Conservation (phyloP, 2,329 filamentous ascomycete genomes). For the Pleoardoris graminearum region DNA sequence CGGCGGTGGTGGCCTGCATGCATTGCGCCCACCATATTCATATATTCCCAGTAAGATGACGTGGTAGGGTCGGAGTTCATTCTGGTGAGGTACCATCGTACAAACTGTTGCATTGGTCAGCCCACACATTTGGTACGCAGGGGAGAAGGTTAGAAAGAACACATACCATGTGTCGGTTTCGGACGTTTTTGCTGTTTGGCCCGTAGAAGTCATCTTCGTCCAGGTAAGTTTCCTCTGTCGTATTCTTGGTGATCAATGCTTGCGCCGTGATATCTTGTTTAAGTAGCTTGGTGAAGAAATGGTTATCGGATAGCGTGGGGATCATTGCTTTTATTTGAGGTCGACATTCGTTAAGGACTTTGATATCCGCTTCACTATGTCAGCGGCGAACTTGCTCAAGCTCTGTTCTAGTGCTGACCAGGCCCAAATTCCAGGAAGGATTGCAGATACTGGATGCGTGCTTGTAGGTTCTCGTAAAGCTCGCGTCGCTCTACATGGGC, state of each 20-base stretch:
- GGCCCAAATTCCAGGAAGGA: conserved; percentile 10
- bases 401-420: background rate
- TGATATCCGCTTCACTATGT: background rate
- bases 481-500: conserved; percentile 7
- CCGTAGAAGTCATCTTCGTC: conserved; percentile 12
- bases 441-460: conserved; percentile 3
- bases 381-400: background rate
- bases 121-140: background rate
- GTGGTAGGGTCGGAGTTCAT: conserved; percentile 9
- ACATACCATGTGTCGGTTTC: conserved; percentile 5
- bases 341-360: background rate
- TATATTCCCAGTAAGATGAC: conserved; percentile 10
- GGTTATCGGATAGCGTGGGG: conserved; percentile 5
- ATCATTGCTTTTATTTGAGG: conserved; percentile 7
- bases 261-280: conserved; percentile 10
- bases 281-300: conserved; percentile 4
- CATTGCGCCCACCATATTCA: conserved; percentile 11
- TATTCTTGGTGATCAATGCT: conserved; percentile 4
- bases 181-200: conserved; percentile 7
- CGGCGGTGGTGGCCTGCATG: conserved; percentile 7
- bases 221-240: conserved; percentile 2
- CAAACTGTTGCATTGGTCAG: background rate
- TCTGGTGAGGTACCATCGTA: conserved; percentile 11
- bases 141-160: background rate
- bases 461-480: conserved; percentile 1